Percentiles rank a stretch among this genome's conserved stretches.
Evolutionary conservation across 345 rosid species (phyloP).

Genomic region (Geranium brycei): DNA sequence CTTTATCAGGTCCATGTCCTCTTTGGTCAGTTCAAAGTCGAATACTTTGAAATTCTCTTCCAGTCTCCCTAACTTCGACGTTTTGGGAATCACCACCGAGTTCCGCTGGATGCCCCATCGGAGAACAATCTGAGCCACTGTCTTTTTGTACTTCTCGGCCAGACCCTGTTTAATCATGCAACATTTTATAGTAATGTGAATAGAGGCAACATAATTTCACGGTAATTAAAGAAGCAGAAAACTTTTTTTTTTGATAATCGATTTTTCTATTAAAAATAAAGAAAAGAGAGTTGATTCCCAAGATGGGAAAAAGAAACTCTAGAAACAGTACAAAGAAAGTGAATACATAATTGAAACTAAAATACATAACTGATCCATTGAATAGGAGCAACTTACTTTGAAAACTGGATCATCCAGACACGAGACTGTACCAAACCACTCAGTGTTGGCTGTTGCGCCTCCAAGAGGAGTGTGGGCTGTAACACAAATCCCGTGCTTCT

Average conservation of each 20-base stretch:
- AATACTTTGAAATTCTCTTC: conserved; percentile 49
- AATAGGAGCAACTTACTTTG: conserved; percentile 28
- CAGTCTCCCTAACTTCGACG: conserved; percentile 55
- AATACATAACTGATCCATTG: not conserved
- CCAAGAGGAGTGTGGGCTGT: conserved; percentile 87
- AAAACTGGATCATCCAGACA: conserved; percentile 72
- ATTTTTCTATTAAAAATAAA: no score
- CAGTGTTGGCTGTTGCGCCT: conserved; percentile 61
- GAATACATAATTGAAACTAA: no score
- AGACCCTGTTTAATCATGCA: conserved; percentile 28
- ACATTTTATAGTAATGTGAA: not conserved
- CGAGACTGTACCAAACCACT: conserved; percentile 61
- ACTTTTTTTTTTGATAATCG: no score
- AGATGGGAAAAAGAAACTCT: no score
- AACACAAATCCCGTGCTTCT: conserved; percentile 65
- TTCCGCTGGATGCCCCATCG: conserved; percentile 76
- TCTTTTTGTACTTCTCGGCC: conserved; percentile 65
- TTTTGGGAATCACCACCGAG: conserved; percentile 64
- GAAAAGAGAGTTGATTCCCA: no score
- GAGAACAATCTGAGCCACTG: conserved; percentile 60
- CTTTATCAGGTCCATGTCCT: conserved; percentile 61
- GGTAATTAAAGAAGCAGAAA: no score
- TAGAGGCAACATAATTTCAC: no score
- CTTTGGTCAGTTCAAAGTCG: conserved; percentile 49
- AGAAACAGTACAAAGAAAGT: no score